phyloP scores from a whole-genome alignment of 495 filamentous ascomycete genomes.

The Penicillium steckii region DNA sequence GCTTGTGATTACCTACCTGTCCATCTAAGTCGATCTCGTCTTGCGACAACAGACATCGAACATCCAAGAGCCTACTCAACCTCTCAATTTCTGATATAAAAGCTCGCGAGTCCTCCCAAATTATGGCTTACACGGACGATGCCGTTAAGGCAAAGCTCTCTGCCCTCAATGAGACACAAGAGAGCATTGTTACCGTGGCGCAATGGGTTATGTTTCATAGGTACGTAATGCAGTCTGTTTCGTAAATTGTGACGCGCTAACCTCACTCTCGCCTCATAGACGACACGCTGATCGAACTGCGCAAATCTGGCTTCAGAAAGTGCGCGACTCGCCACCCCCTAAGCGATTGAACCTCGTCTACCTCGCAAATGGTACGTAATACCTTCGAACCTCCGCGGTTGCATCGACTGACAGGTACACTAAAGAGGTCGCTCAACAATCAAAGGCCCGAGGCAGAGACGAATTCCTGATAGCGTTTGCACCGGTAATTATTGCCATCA shows the following conservation, averaged over 20 bases:
- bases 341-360: slow-evolving; percentile 92
- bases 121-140: slow-evolving; percentile 94
- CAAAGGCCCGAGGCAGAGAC: slow-evolving; percentile 82
- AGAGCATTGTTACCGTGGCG: slow-evolving; percentile 89
- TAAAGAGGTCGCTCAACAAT: slow-evolving; percentile 91
- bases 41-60: neutral
- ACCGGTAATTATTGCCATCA: slow-evolving; percentile 46
- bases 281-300: slow-evolving; percentile 87
- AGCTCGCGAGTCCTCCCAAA: neutral
- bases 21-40: no score
- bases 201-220: slow-evolving; percentile 99
- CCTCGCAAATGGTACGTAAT: slow-evolving; percentile 79
- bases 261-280: slow-evolving; percentile 41
- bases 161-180: slow-evolving; percentile 91
- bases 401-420: slow-evolving; percentile 18
- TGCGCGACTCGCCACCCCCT: slow-evolving; percentile 77
- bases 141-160: slow-evolving; percentile 91
- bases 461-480: slow-evolving; percentile 92
- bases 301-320: slow-evolving; percentile 81
- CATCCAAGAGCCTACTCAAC: neutral
- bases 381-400: neutral
- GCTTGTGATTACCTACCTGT: no score
- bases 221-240: slow-evolving; percentile 46
- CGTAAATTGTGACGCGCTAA: slow-evolving; percentile 23
- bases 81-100: neutral